phyloP scores from a whole-genome alignment of 2,329 filamentous ascomycete genomes.

The Aquanectria penicillioides region DNA sequence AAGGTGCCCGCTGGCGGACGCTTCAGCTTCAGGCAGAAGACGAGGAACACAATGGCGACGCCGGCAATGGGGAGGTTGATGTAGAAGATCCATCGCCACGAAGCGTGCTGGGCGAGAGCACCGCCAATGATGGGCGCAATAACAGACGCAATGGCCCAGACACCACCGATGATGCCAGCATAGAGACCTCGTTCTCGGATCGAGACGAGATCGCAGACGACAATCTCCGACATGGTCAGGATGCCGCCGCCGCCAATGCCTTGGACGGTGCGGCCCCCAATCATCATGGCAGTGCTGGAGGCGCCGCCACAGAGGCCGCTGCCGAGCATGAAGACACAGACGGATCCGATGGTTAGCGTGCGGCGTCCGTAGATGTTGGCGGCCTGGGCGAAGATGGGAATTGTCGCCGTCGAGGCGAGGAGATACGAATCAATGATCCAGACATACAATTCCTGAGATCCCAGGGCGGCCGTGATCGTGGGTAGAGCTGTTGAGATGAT shows the following conservation, averaged over 20 bases:
- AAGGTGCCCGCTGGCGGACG: conserved; percentile 27
- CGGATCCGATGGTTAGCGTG: conserved; percentile 45
- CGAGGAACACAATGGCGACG: conserved; percentile 30
- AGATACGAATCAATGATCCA: conserved; percentile 41
- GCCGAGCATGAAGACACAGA: conserved; percentile 36
- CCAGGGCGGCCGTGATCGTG: conserved; percentile 33
- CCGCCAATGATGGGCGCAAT: conserved; percentile 48
- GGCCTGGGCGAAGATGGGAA: conserved; percentile 59
- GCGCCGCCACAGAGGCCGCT: conserved; percentile 38
- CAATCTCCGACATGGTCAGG: conserved; percentile 45
- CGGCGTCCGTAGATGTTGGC: conserved; percentile 62
- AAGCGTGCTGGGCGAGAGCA: conserved; percentile 36
- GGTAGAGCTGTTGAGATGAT: conserved; percentile 47
- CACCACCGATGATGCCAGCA: conserved; percentile 45
- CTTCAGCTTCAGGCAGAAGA: conserved; percentile 38
- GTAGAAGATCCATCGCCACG: conserved; percentile 58
- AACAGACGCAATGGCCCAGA: conserved; percentile 46
- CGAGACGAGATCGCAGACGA: conserved; percentile 57
- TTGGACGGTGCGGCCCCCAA: conserved; percentile 57
- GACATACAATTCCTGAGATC: conserved; percentile 32
- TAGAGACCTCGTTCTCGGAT: conserved; percentile 57
- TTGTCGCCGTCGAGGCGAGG: conserved; percentile 46
- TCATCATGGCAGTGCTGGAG: conserved; percentile 49
- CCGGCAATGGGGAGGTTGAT: conserved; percentile 50
- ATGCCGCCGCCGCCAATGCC: conserved; percentile 54